Conservation (phyloP, 2,329 filamentous ascomycete species). For the Botryotinia narcissicola region DNA sequence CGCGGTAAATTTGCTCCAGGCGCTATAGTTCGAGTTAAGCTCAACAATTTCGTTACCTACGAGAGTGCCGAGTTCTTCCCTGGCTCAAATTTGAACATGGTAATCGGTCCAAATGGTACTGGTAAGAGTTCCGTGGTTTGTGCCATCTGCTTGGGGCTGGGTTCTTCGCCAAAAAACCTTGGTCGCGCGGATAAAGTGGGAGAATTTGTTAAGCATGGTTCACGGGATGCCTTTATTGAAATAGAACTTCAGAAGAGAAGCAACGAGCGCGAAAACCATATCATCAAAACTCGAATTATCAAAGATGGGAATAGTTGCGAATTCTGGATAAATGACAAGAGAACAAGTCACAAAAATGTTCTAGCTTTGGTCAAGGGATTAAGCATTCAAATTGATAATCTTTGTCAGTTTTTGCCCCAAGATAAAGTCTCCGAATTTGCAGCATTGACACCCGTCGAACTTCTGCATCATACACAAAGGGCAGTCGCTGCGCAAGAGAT, state of each 20-base stretch:
- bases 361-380: conserved; percentile 66
- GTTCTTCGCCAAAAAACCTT: conserved; percentile 77
- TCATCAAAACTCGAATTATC: conserved; percentile 74
- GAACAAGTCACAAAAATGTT: conserved; percentile 61
- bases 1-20: conserved; percentile 52
- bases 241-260: conserved; percentile 76
- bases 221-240: conserved; percentile 74
- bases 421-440: conserved; percentile 96
- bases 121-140: conserved; percentile 97
- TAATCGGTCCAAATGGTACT: conserved; percentile 97
- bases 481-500: conserved; percentile 83
- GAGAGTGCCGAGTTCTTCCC: conserved; percentile 86
- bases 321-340: conserved; percentile 74
- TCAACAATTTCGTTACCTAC: conserved; percentile 93
- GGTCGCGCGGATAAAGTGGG: conserved; percentile 81
- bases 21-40: conserved; percentile 81
- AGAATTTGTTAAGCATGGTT: conserved; percentile 92
- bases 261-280: conserved; percentile 60
- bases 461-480: conserved; percentile 81
- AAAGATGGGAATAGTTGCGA: conserved; percentile 76
- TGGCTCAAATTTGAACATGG: conserved; percentile 94
- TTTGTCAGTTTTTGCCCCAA: conserved; percentile 95
- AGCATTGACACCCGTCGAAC: conserved; percentile 73
- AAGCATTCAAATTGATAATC: conserved; percentile 93
- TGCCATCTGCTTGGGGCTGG: conserved; percentile 89